These are phyloP conservation scores for Pythium aristosporum DNA, from an alignment of 352 stramenopile genomes.

Conservation along the genomic window DNA sequence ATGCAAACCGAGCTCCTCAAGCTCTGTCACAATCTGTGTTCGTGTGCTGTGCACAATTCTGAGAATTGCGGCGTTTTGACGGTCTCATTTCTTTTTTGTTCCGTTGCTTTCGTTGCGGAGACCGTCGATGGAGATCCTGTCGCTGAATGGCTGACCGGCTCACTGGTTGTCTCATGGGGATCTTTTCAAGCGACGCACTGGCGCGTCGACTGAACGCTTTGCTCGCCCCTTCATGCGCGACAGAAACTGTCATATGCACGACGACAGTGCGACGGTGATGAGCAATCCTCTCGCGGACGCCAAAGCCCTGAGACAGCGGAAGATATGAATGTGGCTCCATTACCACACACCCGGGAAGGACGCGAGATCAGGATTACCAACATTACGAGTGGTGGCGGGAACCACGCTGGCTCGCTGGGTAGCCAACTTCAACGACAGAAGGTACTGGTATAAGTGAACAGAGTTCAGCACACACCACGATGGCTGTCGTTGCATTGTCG, in stretches of 20 bases:
- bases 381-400: neutral
- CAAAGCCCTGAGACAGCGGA: neutral
- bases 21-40: neutral
- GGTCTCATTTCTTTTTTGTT: neutral
- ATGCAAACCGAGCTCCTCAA: neutral
- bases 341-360: neutral
- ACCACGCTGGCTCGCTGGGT: constrained; percentile 1
- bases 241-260: constrained; percentile 11
- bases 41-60: neutral
- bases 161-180: neutral
- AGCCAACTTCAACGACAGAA: constrained; percentile 18
- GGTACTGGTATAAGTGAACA: constrained; percentile 2
- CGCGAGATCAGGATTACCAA: neutral
- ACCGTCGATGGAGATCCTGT: neutral
- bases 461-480: neutral
- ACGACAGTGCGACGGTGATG: neutral
- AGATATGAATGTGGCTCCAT: neutral
- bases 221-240: neutral
- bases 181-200: neutral
- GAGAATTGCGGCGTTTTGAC: neutral
- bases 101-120: neutral
- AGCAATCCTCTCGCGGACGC: neutral
- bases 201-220: neutral
- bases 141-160: neutral
- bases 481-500: constrained; percentile 13